phyloP scores from a whole-genome alignment of 805 yeast genomes.

The Cyberlindnera suaveolens region DNA sequence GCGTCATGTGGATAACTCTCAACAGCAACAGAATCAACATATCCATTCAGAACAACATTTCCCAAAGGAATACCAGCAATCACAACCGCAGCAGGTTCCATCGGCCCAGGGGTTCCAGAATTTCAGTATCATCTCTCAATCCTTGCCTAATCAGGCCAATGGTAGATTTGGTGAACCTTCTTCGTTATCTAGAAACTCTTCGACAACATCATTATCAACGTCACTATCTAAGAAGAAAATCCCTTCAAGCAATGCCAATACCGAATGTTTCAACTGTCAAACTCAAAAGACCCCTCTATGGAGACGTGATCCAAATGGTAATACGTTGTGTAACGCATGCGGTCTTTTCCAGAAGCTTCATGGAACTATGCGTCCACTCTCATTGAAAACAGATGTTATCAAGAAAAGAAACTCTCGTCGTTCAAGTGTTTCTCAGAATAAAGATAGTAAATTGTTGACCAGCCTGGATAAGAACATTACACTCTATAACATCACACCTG shows the following conservation, averaged over 20 bases:
- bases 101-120: neutral
- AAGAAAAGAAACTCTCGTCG: slow-evolving; percentile 55
- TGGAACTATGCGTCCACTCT: slow-evolving; percentile 86
- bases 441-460: slow-evolving; percentile 11
- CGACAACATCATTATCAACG: slow-evolving; percentile 15
- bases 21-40: neutral
- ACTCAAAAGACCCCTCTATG: slow-evolving; percentile 90
- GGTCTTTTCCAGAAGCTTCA: slow-evolving; percentile 87
- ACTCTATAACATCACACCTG: slow-evolving; percentile 18
- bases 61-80: no score
- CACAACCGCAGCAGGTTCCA: neutral
- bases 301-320: slow-evolving; percentile 87
- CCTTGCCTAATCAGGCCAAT: slow-evolving; percentile 6
- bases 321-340: slow-evolving; percentile 92
- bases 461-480: slow-evolving; percentile 19
- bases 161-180: neutral
- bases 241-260: slow-evolving; percentile 16
- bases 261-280: slow-evolving; percentile 76
- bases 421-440: slow-evolving; percentile 14
- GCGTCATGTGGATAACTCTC: slow-evolving; percentile 2
- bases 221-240: slow-evolving; percentile 21
- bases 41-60: no score
- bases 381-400: slow-evolving; percentile 85
- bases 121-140: slow-evolving; percentile 6
- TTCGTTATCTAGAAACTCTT: slow-evolving; percentile 6